Conservation (phyloP, 2,329 filamentous ascomycete genomes). For the Alternaria burnsii region DNA sequence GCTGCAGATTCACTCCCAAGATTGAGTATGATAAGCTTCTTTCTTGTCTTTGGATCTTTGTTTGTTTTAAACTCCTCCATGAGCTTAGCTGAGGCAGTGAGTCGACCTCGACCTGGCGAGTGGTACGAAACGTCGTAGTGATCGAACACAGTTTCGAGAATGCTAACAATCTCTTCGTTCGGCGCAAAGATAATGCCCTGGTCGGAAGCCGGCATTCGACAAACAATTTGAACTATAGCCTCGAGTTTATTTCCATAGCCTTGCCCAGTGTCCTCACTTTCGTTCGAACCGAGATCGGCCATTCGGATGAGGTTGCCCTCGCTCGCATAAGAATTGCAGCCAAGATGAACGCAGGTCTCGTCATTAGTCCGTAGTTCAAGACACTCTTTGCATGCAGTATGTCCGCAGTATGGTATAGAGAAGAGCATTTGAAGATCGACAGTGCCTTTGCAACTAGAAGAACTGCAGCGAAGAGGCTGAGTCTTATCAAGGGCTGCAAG, state of each 20-base stretch:
- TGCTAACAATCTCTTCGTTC: constrained; percentile 26
- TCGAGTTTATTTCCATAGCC: constrained; percentile 42
- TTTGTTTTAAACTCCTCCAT: constrained; percentile 44
- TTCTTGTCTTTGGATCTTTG: constrained; percentile 30
- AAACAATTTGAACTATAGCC: constrained; percentile 41
- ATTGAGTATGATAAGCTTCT: constrained; percentile 66
- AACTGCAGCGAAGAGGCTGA: constrained; percentile 23
- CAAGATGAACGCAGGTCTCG: constrained; percentile 30
- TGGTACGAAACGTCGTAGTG: constrained; percentile 26
- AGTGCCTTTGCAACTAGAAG: constrained; percentile 21
- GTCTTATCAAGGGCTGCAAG: background rate
- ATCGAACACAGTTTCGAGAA: constrained; percentile 29
- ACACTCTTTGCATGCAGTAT: constrained; percentile 36
- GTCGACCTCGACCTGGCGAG: constrained; percentile 21
- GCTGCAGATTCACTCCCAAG: constrained; percentile 65
- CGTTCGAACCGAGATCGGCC: constrained; percentile 25
- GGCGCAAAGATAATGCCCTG: constrained; percentile 42
- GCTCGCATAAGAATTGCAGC: constrained; percentile 31
- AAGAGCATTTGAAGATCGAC: constrained; percentile 19
- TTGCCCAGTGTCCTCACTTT: constrained; percentile 31
- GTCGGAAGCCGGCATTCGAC: constrained; percentile 51
- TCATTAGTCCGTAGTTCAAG: constrained; percentile 29
- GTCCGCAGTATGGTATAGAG: constrained; percentile 38
- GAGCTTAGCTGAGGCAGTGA: constrained; percentile 18
- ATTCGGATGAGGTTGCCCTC: constrained; percentile 31